A percentile compares a stretch with the other conserved stretches of the same genome.
Evolutionary conservation across 331 rosid genomes (phyloP).

Genomic region (Malus hybrid): DNA sequence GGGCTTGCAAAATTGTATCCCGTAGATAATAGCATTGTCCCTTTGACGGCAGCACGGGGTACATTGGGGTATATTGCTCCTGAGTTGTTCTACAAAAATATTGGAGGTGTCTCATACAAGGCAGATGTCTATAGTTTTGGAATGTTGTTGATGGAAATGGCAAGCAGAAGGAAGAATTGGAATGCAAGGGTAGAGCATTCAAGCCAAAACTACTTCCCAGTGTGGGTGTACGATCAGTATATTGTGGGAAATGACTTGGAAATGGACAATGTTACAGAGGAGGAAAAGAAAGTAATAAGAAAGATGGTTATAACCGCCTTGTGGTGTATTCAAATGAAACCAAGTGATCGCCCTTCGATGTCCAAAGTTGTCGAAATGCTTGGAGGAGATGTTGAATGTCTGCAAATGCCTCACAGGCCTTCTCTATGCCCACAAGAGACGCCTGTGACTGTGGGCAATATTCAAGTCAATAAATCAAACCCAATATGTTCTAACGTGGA

Average conservation of each 20-base stretch:
- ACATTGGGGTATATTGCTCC: background rate
- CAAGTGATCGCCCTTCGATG: background rate
- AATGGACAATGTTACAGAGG: background rate
- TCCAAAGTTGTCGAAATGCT: background rate
- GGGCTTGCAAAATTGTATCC: conserved; percentile 1
- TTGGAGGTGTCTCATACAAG: background rate
- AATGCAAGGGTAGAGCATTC: background rate
- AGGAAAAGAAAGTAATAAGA: background rate
- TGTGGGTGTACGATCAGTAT: background rate
- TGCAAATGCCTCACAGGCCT: background rate
- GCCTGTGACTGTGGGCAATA: background rate
- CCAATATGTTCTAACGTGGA: background rate
- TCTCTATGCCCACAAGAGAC: background rate
- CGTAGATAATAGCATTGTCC: background rate
- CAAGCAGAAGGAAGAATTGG: background rate
- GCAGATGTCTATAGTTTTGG: background rate
- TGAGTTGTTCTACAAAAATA: background rate
- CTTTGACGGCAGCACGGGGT: background rate
- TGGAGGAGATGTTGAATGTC: background rate
- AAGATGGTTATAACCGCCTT: background rate
- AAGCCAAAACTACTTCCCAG: background rate
- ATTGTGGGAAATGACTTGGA: background rate
- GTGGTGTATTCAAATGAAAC: background rate
- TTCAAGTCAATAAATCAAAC: background rate
- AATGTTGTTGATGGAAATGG: conserved; percentile 2